Evolutionary conservation across 176 grass and related monocot genomes (phyloP), one percentile per base, ranked within the genome.

Genomic region (Sorghum bicolor): DNA sequence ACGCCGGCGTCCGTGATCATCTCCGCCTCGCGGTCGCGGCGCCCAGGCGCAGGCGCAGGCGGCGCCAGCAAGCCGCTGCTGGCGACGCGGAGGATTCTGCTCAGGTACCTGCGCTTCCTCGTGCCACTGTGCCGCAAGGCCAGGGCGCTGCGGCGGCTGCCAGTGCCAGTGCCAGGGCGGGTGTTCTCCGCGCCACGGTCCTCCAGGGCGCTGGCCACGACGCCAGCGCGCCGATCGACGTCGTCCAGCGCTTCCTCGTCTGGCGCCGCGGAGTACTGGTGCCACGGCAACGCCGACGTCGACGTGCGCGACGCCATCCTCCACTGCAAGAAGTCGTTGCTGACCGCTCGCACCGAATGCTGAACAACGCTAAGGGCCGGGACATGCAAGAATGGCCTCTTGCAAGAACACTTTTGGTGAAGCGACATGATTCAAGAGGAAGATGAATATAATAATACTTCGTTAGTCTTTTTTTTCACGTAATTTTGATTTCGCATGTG

Each of bases 231-330:
- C 28, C 78, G 74, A 9, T 90, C 83, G 29, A 83, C 84, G 74
- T 86, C 84, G 74, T 86, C 63, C 67, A 85, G 86, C 80, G 82
- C 43, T 39, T 62, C 74, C 48, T 62, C 74, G 25, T 32, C 82
- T 72, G 31, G 43, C 52, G 71, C 82, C 76, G 76, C 73, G 30
- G 86, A 94, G 76, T 24, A 85, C 67, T 93, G 90, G 91, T 93
- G 87, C 81, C 91, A 94, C 31, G 87, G 92, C 66, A 91, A 95
- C 79, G 91, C 91, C 9, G 92, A 95, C 48, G 93, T 84, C 48
- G 93, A 91, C 36, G 91, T 98, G 74, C 69, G 82, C 64, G 96
- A 98, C 70, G 96, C 96, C 66, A 95, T 98, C 85, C 84, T 98
- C 34, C 89, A 98, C 84, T 98, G 96, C 91, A 98, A 95, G 86